Percentiles rank a stretch among this genome's conserved stretches.
Evolutionary conservation across 1,284 basidiomycete genomes (phyloP).

Genomic region (Malassezia dermatis): DNA sequence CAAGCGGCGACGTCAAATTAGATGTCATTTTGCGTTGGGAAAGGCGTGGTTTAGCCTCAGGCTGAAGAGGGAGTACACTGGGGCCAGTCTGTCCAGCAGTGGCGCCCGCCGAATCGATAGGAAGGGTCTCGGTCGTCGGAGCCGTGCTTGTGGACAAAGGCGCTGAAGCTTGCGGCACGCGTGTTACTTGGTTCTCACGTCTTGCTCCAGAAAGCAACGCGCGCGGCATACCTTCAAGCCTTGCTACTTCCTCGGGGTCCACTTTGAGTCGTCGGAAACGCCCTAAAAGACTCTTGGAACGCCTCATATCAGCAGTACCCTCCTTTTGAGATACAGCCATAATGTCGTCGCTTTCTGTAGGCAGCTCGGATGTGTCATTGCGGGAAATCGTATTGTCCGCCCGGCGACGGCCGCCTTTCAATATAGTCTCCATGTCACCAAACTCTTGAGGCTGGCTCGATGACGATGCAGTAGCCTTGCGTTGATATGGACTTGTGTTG

Average conservation of each 20-base stretch:
- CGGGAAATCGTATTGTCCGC: neutral
- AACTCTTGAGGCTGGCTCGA: neutral
- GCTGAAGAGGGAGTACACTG: neutral
- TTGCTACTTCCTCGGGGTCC: constrained; percentile 1
- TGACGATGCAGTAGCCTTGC: neutral
- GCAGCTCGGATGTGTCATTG: neutral
- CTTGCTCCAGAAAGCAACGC: neutral
- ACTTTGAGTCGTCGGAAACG: constrained; percentile 8
- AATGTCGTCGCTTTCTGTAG: neutral
- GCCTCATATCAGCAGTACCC: neutral
- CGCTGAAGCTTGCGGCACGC: neutral
- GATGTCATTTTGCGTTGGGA: neutral
- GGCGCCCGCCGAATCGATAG: neutral
- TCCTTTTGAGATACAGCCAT: neutral
- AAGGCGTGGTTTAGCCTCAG: neutral
- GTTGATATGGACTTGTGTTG: neutral
- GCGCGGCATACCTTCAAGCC: neutral
- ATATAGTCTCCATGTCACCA: constrained; percentile 15
- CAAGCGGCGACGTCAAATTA: neutral
- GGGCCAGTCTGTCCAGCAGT: neutral
- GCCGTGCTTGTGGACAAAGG: neutral
- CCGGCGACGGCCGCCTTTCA: constrained; percentile 5
- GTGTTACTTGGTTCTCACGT: neutral
- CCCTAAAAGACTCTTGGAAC: constrained; percentile 11
- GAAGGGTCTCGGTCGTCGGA: neutral